Base-by-base conservation (phyloP, 345 rosid species). In the Pugionium cornutum region DNA sequence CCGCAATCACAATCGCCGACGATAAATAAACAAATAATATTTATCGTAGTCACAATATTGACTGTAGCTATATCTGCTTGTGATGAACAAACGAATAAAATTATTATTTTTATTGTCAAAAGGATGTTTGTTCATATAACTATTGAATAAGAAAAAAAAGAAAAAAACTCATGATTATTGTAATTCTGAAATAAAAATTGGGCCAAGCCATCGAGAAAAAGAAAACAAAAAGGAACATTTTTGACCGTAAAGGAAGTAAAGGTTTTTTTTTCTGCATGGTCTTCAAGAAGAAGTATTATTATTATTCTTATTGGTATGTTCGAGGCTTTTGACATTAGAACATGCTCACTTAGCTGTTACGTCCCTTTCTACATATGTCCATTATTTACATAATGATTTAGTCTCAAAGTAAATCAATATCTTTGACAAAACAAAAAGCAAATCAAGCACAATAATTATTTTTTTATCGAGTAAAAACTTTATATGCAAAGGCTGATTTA, bases 241-340 rank as follows among this genome's bases (percentile, higher is more conserved):
- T 74, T 56, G 47, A 76, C 77, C 57, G 52, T 57, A 70, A 67
- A 63, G 52, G 64, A 59, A 55, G 52, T 67, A 72, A 75, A 68
- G 62, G 63, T 69, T 76, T 82, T 84, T 79, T 78, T 18, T 18
- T 18, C 18, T 18, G 82, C 89, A 88, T 86, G 84, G 89, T 84
- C 95, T 82, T 85, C 89, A 70, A 88, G 86, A 64, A 73, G 45
- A 40, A 78, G 78, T 44, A 82, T 18, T 18, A 18, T 18, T 18
- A 18, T 18, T 18, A 18, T 18, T 18, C 18, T 82, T 76, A 79
- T 77, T 82, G 77, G 54, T 73, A 72, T 75, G 53, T 78, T 79
- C 42, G 80, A 79, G 79, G 66, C 86, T 77, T 85, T 83, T 79
- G 45, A 82, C 84, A 82, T 70, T 37, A 54, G 36, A 40, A 41